phyloP scores from a whole-genome alignment of 108 stramenopile species.

The Stephanodiscus triporus region DNA sequence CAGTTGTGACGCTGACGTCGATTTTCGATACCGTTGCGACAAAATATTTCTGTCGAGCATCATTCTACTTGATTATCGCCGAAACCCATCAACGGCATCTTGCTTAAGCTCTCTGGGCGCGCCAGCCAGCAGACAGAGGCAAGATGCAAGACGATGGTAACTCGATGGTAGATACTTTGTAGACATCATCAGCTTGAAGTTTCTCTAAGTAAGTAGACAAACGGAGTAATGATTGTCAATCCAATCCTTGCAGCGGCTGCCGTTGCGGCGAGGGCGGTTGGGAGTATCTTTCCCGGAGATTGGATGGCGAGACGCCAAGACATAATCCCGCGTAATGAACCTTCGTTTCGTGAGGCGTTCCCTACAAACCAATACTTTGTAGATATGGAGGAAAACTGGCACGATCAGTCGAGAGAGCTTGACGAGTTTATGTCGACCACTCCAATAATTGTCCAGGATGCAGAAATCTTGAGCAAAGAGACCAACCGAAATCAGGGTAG shows the following conservation, averaged over 20 bases:
- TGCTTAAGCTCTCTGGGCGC: too few relatives aligned
- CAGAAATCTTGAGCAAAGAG: slow-evolving; percentile 18
- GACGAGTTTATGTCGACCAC: not conserved
- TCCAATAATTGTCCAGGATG: slow-evolving; percentile 3
- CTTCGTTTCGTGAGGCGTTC: not conserved
- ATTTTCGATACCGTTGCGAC: too few relatives aligned
- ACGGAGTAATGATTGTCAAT: slow-evolving; percentile 5
- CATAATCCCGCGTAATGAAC: not conserved
- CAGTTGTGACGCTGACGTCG: too few relatives aligned
- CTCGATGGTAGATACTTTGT: too few relatives aligned
- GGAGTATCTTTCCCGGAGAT: slow-evolving; percentile 7
- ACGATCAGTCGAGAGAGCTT: slow-evolving; percentile 10
- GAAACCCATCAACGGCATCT: too few relatives aligned
- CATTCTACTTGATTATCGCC: too few relatives aligned
- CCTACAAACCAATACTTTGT: not conserved
- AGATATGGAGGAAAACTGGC: slow-evolving; percentile 1
- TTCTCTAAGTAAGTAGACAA: not conserved
- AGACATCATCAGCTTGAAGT: too few relatives aligned
- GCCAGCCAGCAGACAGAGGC: too few relatives aligned
- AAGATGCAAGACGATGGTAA: too few relatives aligned
- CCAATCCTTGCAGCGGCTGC: slow-evolving; percentile 13
- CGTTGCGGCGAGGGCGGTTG: slow-evolving; percentile 6
- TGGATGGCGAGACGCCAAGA: not conserved
- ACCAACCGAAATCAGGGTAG: not conserved
- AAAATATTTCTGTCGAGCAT: too few relatives aligned